Percentiles rank a stretch among this genome's conserved stretches.
Evolutionary conservation across 441 rosid genomes (phyloP).

Genomic region (Aquilaria agallochum): DNA sequence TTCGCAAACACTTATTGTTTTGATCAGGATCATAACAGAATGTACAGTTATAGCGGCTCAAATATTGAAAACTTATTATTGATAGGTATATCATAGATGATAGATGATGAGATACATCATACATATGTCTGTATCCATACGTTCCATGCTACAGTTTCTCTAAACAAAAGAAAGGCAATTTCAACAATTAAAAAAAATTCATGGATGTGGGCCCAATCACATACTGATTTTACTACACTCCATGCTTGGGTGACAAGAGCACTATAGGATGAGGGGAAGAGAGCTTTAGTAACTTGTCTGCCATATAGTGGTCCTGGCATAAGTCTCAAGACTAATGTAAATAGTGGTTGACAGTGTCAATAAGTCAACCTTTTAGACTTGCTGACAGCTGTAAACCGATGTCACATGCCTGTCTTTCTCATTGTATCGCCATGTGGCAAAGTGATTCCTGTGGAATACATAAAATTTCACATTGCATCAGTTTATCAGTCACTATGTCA

Average conservation of each 20-base stretch:
- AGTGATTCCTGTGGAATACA: not conserved
- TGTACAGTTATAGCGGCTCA: too few species aligned
- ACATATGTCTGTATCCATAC: too few species aligned
- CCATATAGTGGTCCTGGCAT: constrained; percentile 26
- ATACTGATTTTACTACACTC: constrained; percentile 3
- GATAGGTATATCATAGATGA: too few species aligned
- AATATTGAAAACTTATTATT: too few species aligned
- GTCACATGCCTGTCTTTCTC: constrained; percentile 6
- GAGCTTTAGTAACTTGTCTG: constrained; percentile 23
- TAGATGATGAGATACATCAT: too few species aligned
- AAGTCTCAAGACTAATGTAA: constrained; percentile 19
- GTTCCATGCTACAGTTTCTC: too few species aligned
- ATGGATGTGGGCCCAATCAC: constrained; percentile 12
- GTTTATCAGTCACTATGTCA: too few species aligned
- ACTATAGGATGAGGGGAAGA: not conserved
- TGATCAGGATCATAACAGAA: too few species aligned
- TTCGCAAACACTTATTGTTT: too few species aligned
- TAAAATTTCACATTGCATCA: too few species aligned
- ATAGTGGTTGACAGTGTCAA: constrained; percentile 27
- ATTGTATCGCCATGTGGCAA: constrained; percentile 16
- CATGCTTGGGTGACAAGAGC: constrained; percentile 15
- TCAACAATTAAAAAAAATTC: not conserved
- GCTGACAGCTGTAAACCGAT: constrained; percentile 42
- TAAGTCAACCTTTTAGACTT: constrained; percentile 37
- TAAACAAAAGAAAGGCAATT: constrained; percentile 5